phyloP scores from a whole-genome alignment of 805 yeast genomes.

The Pichia californica region DNA sequence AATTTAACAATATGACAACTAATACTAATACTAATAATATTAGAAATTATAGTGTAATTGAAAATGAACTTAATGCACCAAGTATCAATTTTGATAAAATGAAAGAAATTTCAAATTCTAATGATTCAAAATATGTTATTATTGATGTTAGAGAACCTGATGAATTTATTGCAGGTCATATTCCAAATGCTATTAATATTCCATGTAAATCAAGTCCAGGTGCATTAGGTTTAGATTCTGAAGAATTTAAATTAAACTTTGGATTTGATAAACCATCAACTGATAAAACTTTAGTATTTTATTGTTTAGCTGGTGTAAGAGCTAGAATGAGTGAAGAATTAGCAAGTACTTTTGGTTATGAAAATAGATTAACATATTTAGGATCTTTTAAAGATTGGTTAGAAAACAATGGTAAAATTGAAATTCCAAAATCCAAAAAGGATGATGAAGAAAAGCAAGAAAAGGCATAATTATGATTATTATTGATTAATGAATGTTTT shows the following conservation, averaged over 20 bases:
- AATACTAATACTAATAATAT: too few species aligned
- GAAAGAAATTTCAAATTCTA: constrained; percentile 39
- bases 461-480: too few species aligned
- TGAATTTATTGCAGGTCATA: constrained; percentile 64
- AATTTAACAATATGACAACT: too few species aligned
- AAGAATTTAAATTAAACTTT: constrained; percentile 74
- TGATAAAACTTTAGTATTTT: constrained; percentile 73
- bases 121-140: constrained; percentile 44
- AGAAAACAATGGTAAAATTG: constrained; percentile 32
- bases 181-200: constrained; percentile 80
- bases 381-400: constrained; percentile 91
- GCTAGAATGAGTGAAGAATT: constrained; percentile 86
- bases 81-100: constrained; percentile 23
- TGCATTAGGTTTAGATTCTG: constrained; percentile 72
- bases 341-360: constrained; percentile 85
- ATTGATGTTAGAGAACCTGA: constrained; percentile 92
- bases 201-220: constrained; percentile 92
- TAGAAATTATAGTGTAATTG: constrained; percentile 23
- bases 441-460: neutral
- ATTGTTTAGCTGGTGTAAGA: constrained; percentile 91
- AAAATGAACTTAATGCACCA: constrained; percentile 29
- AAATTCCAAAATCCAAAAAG: too few species aligned
- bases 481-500: too few species aligned
- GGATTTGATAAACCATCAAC: constrained; percentile 73
- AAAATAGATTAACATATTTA: constrained; percentile 72